Conservation (phyloP, 371 early-diverging fungal species). For the Mortierella sp. region DNA sequence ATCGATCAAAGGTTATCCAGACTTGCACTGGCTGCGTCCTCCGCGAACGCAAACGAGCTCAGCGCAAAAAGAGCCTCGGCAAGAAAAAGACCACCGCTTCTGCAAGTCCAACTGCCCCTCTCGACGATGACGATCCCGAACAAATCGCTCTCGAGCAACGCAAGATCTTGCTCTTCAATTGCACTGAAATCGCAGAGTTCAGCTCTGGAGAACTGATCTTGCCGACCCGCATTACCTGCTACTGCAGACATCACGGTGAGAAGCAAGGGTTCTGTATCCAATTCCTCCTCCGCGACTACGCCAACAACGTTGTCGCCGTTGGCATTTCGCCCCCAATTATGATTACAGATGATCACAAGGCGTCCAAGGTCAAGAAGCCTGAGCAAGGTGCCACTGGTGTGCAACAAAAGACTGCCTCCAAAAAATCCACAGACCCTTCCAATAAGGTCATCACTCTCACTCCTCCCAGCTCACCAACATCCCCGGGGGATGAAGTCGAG, state of each 20-base stretch:
- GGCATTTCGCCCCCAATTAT: conserved; percentile 94
- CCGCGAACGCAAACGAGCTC: conserved; percentile 72
- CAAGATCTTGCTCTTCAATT: conserved; percentile 89
- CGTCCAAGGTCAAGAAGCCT: conserved; percentile 75
- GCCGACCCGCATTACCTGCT: conserved; percentile 95
- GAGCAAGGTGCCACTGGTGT: conserved; percentile 19
- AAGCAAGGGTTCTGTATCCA: conserved; percentile 90
- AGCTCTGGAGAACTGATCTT: conserved; percentile 90
- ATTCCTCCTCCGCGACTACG: conserved; percentile 80
- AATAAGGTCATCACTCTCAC: conserved; percentile 48
- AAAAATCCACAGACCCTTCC: conserved; percentile 22
- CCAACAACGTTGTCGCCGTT: conserved; percentile 76
- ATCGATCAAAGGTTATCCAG: conserved; percentile 79
- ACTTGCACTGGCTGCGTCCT: conserved; percentile 91
- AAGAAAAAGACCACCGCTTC: conserved; percentile 49
- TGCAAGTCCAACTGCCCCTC: conserved; percentile 33
- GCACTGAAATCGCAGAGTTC: conserved; percentile 89
- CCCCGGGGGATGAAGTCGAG: conserved; percentile 42
- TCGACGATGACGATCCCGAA: conserved; percentile 63
- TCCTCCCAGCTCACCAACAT: conserved; percentile 40
- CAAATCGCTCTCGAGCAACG: conserved; percentile 74
- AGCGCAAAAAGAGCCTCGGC: conserved; percentile 56
- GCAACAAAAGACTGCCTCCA: conserved; percentile 28
- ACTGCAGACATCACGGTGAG: conserved; percentile 94
- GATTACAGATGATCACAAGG: conserved; percentile 98